These are phyloP conservation scores for Sphaceloma murrayae DNA, from an alignment of 2,329 filamentous ascomycete species.

Conservation along the genomic window DNA sequence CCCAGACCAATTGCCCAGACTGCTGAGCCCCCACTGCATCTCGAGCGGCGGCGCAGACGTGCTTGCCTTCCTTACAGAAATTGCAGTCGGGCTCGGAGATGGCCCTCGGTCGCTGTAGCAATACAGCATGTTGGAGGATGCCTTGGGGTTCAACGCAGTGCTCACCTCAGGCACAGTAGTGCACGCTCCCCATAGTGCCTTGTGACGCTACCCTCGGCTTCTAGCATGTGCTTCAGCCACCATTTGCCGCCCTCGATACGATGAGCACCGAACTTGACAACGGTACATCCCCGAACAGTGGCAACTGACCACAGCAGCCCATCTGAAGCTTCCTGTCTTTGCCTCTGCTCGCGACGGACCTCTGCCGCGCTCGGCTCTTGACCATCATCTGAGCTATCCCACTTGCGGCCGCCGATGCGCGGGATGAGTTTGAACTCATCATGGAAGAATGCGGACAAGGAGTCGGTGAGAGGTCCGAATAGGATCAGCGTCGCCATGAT, in stretches of 20 bases:
- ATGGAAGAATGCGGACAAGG: slow-evolving; percentile 64
- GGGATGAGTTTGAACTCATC: slow-evolving; percentile 68
- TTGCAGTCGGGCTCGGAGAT: no score
- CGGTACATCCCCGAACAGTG: slow-evolving; percentile 67
- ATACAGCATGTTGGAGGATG: no score
- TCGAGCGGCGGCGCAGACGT: no score
- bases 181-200: slow-evolving; percentile 70
- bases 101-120: no score
- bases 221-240: slow-evolving; percentile 71
- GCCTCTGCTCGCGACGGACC: slow-evolving; percentile 42
- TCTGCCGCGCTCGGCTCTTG: slow-evolving; percentile 34
- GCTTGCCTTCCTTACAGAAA: no score
- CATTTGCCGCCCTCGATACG: slow-evolving; percentile 70
- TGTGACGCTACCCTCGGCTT: slow-evolving; percentile 61
- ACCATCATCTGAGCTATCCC: slow-evolving; percentile 37
- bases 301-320: slow-evolving; percentile 75
- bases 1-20: no score
- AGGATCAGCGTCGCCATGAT: slow-evolving; percentile 80
- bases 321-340: slow-evolving; percentile 48
- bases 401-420: slow-evolving; percentile 73
- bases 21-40: no score
- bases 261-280: slow-evolving; percentile 82
- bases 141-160: no score
- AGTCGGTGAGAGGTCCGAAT: slow-evolving; percentile 58
- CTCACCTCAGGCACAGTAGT: slow-evolving; percentile 56